Conservation (phyloP, 768 basidiomycete species). For the Lyophyllum atratum region DNA sequence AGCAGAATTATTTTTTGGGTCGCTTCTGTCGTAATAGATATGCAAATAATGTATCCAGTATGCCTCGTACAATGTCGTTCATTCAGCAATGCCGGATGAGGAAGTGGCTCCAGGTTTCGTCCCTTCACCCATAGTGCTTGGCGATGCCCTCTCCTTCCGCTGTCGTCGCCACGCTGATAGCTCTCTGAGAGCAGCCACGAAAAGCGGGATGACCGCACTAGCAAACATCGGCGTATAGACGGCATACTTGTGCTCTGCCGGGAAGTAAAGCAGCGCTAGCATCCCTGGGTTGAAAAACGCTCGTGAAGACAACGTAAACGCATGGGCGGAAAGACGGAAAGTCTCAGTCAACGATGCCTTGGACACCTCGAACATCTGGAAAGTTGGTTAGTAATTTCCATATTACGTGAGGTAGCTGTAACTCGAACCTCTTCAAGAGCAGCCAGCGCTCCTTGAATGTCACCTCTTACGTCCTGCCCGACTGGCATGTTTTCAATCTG, state of each 20-base stretch:
- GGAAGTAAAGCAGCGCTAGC: constrained; percentile 95
- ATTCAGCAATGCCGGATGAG: background rate
- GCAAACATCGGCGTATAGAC: constrained; percentile 96
- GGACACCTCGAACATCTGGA: constrained; percentile 41
- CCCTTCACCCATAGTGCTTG: background rate
- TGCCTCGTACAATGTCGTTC: background rate
- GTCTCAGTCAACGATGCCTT: constrained; percentile 42
- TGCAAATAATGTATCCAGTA: background rate
- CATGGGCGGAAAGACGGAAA: constrained; percentile 61
- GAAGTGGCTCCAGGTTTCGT: background rate
- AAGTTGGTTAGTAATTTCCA: background rate
- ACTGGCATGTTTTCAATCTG: constrained; percentile 95
- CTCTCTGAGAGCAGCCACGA: constrained; percentile 76
- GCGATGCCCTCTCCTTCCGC: constrained; percentile 15
- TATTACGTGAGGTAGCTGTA: background rate
- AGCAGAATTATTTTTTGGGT: background rate
- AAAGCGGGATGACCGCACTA: constrained; percentile 80
- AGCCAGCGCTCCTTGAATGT: constrained; percentile 68
- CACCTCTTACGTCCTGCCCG: constrained; percentile 69
- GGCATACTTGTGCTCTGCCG: constrained; percentile 96
- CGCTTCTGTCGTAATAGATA: background rate
- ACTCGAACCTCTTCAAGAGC: constrained; percentile 70
- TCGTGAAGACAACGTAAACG: constrained; percentile 67
- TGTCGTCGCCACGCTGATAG: constrained; percentile 60
- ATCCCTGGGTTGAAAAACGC: constrained; percentile 98